Conservation (phyloP, 2,329 filamentous ascomycete genomes). For the Fusarium nanum region DNA sequence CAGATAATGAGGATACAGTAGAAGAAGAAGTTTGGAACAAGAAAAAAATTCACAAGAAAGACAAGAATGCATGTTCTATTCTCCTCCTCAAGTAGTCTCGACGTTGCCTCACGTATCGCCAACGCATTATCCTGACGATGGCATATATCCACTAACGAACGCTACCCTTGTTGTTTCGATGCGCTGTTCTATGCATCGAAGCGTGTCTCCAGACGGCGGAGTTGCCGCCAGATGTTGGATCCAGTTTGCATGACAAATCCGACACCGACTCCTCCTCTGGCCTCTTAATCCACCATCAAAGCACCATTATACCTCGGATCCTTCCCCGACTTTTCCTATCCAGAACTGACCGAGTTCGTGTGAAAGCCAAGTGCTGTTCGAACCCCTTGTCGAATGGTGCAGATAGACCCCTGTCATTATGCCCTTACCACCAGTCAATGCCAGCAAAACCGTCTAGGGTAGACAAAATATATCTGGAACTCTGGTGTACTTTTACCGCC, state of each 20-base stretch:
- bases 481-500: neutral
- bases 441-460: neutral
- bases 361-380: constrained; percentile 13
- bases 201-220: constrained; percentile 38
- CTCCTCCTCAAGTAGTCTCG: constrained; percentile 33
- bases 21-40: neutral
- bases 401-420: constrained; percentile 9
- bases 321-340: constrained; percentile 29
- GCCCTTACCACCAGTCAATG: neutral
- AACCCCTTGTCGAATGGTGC: neutral
- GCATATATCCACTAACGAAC: constrained; percentile 12
- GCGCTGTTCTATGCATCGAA: constrained; percentile 12
- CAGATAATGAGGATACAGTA: neutral
- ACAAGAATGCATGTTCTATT: constrained; percentile 7
- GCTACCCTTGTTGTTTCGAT: constrained; percentile 11
- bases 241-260: constrained; percentile 45
- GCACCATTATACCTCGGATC: constrained; percentile 28
- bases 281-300: constrained; percentile 43
- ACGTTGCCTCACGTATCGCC: constrained; percentile 10
- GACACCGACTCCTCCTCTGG: constrained; percentile 38
- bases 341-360: constrained; percentile 14
- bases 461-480: constrained; percentile 4
- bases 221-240: constrained; percentile 19
- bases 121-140: constrained; percentile 13
- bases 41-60: constrained; percentile 9